A percentile compares a stretch with the other conserved stretches of the same genome.
These are phyloP conservation scores for Saturnispora silvae DNA, from an alignment of 805 yeast genomes.

Conservation along the genomic window DNA sequence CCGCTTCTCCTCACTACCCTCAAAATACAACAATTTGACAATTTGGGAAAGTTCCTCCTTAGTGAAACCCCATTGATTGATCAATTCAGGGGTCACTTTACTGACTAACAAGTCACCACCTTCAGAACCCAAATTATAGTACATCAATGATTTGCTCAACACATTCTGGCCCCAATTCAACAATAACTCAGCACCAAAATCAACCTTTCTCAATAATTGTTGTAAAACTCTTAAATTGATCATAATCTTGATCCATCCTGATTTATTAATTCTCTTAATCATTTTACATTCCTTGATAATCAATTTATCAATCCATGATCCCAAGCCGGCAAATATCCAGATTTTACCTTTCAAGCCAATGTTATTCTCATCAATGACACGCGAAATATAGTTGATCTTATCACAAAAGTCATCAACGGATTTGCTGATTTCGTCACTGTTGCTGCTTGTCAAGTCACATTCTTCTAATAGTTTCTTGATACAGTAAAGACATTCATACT, in stretches of 20 bases:
- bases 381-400: conserved; percentile 9
- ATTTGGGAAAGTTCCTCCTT: conserved; percentile 39
- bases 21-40: conserved; percentile 41
- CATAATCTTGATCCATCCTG: conserved; percentile 50
- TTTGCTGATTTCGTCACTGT: conserved; percentile 11
- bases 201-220: conserved; percentile 55
- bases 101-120: conserved; percentile 12
- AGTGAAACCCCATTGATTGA: conserved; percentile 20
- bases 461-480: conserved; percentile 5
- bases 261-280: conserved; percentile 39
- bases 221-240: conserved; percentile 56
- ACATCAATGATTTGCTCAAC: conserved; percentile 33
- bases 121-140: conserved; percentile 35
- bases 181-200: conserved; percentile 7
- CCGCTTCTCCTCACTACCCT: conserved; percentile 15
- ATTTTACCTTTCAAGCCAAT: conserved; percentile 6
- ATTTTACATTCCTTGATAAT: conserved; percentile 42
- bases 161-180: conserved; percentile 2
- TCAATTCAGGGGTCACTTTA: conserved; percentile 2
- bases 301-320: conserved; percentile 33
- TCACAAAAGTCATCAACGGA: conserved; percentile 14
- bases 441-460: conserved; percentile 1
- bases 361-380: conserved; percentile 10
- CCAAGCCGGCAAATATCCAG: conserved; percentile 13
- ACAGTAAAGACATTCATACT: conserved; percentile 20